A percentile compares a stretch with the other conserved stretches of the same genome.
These are phyloP conservation scores for Cyclotella sp. DNA, from an alignment of 108 stramenopile species.

Conservation along the genomic window DNA sequence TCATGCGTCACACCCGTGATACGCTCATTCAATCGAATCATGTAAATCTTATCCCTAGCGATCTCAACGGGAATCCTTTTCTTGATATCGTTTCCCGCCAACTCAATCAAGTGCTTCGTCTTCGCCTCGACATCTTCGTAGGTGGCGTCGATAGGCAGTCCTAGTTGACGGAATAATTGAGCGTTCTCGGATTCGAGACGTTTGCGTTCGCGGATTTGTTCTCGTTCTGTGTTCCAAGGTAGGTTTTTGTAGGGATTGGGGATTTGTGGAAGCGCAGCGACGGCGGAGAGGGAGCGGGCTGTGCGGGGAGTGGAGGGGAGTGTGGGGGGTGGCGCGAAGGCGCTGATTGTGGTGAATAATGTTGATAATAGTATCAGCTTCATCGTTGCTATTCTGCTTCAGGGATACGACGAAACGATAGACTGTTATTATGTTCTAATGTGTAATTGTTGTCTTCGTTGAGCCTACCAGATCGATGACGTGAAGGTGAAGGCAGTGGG, in stretches of 20 bases:
- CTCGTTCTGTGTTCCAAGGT: conserved; percentile 77
- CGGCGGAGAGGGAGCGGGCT: conserved; percentile 11
- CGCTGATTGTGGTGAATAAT: conserved; percentile 7
- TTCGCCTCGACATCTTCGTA: conserved; percentile 84
- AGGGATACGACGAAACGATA: not conserved
- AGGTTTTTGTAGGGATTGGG: conserved; percentile 79
- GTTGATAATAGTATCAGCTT: conserved; percentile 26
- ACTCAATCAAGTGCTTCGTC: conserved; percentile 64
- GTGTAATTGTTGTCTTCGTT: too few species aligned
- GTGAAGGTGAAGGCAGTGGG: too few species aligned
- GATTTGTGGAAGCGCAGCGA: conserved; percentile 10
- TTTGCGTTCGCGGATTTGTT: conserved; percentile 51
- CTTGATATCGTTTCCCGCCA: conserved; percentile 64
- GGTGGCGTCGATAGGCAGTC: conserved; percentile 81
- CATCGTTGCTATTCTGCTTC: not conserved
- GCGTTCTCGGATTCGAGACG: conserved; percentile 69
- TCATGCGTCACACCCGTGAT: conserved; percentile 61
- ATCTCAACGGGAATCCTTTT: conserved; percentile 78
- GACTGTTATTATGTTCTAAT: too few species aligned
- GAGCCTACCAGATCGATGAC: too few species aligned
- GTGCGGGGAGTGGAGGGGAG: not conserved
- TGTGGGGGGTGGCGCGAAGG: conserved; percentile 21
- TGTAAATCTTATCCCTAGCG: conserved; percentile 86
- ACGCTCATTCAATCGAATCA: conserved; percentile 81
- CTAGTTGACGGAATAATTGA: conserved; percentile 78